These are phyloP conservation scores for Lasiosphaeria ovina DNA, from an alignment of 495 filamentous ascomycete species.

Conservation along the genomic window DNA sequence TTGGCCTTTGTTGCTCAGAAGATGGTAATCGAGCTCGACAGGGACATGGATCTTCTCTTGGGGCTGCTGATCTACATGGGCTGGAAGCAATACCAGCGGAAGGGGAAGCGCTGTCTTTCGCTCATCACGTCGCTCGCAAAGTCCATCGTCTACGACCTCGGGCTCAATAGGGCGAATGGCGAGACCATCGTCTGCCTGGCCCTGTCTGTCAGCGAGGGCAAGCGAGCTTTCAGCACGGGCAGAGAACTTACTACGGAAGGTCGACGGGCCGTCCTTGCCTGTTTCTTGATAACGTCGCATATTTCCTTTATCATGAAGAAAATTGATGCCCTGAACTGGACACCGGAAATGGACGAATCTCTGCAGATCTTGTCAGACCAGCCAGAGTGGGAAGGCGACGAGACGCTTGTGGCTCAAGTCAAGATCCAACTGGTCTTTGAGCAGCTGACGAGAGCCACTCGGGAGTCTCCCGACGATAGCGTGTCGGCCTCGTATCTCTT, in stretches of 20 bases:
- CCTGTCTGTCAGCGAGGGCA: neutral
- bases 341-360: conserved; percentile 52
- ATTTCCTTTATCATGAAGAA: conserved; percentile 37
- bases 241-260: conserved; percentile 49
- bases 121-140: conserved; percentile 50
- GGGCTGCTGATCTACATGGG: conserved; percentile 48
- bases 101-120: conserved; percentile 38
- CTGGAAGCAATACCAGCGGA: conserved; percentile 30
- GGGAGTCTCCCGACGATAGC: conserved; percentile 33
- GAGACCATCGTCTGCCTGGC: conserved; percentile 24
- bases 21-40: conserved; percentile 48
- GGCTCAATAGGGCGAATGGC: conserved; percentile 48
- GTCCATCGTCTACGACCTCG: conserved; percentile 52
- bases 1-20: conserved; percentile 44
- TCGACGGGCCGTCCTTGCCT: conserved; percentile 51
- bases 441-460: conserved; percentile 26
- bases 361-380: conserved; percentile 43
- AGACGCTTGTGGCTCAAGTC: conserved; percentile 46
- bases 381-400: conserved; percentile 51
- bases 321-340: conserved; percentile 51
- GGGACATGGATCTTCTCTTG: conserved; percentile 55
- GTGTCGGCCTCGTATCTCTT: conserved; percentile 42
- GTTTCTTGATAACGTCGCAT: conserved; percentile 51
- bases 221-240: conserved; percentile 14
- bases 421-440: conserved; percentile 35